Conservation (phyloP, 495 filamentous ascomycete species). For the Penicillium cataractarum region DNA sequence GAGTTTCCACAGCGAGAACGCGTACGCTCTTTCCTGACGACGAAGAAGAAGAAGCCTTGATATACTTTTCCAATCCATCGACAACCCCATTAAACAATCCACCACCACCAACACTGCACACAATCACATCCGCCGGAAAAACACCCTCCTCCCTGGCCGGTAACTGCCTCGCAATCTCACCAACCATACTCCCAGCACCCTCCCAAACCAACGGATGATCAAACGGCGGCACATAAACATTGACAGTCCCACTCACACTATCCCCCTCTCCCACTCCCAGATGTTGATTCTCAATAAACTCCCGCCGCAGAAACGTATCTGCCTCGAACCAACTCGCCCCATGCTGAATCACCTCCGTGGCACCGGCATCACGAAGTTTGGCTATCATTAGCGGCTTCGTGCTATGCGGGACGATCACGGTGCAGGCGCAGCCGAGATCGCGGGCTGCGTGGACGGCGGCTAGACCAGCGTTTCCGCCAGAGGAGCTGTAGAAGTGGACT, state of each 20-base stretch:
- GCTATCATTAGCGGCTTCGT: conserved; percentile 68
- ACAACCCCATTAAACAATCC: conserved; percentile 80
- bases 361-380: conserved; percentile 70
- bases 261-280: no score
- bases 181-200: conserved; percentile 68
- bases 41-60: conserved; percentile 7
- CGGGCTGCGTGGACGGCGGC: conserved; percentile 80
- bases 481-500: conserved; percentile 81
- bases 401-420: conserved; percentile 74
- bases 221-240: conserved; percentile 69
- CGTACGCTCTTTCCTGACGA: conserved; percentile 34
- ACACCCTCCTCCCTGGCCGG: conserved; percentile 22
- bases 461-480: conserved; percentile 88
- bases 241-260: conserved; percentile 56
- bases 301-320: conserved; percentile 66
- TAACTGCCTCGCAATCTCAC: conserved; percentile 67
- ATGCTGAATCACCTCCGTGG: conserved; percentile 66
- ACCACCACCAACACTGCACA: conserved; percentile 86
- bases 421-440: conserved; percentile 63
- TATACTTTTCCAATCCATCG: conserved; percentile 61
- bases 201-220: conserved; percentile 81
- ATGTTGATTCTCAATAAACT: conserved; percentile 50
- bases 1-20: conserved; percentile 78
- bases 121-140: conserved; percentile 62
- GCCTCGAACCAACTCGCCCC: conserved; percentile 80